Percentiles rank a stretch among this genome's conserved stretches.
phyloP scores from a whole-genome alignment of 306 rosid species.

The Citrullus mucosospermus region DNA sequence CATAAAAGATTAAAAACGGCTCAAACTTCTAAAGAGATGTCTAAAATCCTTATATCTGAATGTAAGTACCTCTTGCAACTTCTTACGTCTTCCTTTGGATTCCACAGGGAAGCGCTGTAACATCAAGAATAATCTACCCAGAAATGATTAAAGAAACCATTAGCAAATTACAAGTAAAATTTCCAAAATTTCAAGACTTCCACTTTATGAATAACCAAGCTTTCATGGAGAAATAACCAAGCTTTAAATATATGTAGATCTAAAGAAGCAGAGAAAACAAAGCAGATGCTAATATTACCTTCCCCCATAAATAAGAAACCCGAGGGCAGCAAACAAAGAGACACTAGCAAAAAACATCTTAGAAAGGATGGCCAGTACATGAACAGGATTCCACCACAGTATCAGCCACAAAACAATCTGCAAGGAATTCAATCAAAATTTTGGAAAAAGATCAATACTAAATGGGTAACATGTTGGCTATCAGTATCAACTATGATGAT shows the following conservation, averaged over 20 bases:
- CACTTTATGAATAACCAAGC: background rate
- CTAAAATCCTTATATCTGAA: background rate
- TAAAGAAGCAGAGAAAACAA: conserved; percentile 7
- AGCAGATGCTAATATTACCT: conserved; percentile 35
- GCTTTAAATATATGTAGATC: background rate
- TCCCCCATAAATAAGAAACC: conserved; percentile 97
- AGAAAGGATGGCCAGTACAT: conserved; percentile 38
- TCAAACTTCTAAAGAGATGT: background rate
- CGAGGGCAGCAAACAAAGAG: conserved; percentile 90
- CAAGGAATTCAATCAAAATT: conserved; percentile 5
- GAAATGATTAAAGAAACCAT: conserved; percentile 4
- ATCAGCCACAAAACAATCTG: conserved; percentile 87
- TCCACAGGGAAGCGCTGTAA: conserved; percentile 95
- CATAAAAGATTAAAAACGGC: background rate
- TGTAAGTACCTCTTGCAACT: conserved; percentile 83
- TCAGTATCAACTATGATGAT: background rate
- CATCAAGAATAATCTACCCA: conserved; percentile 93
- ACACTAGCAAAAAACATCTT: conserved; percentile 96
- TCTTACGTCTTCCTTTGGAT: conserved; percentile 96
- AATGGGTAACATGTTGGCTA: background rate
- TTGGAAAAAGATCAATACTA: background rate
- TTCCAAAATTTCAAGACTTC: background rate
- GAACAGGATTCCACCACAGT: conserved; percentile 83
- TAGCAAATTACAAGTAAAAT: background rate
- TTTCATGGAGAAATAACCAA: too few species aligned